These are phyloP conservation scores for Xylaria sp. DNA, from an alignment of 2,329 filamentous ascomycete genomes.

Conservation along the genomic window DNA sequence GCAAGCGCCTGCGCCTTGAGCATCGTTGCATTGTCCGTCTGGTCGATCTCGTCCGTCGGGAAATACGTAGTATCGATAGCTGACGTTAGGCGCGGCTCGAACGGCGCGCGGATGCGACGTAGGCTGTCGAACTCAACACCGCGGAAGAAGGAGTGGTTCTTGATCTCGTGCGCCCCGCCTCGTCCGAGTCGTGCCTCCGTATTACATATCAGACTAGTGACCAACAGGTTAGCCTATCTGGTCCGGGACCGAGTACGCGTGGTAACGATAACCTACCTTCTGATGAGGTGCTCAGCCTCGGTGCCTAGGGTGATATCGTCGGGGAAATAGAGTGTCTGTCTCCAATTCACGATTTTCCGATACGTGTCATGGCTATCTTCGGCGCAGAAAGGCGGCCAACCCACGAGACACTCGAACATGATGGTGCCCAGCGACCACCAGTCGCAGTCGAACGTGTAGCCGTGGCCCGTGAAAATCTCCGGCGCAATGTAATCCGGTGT, in stretches of 20 bases:
- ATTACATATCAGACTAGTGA: conserved; percentile 87
- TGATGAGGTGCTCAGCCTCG: conserved; percentile 91
- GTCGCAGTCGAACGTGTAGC: conserved; percentile 96
- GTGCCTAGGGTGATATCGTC: conserved; percentile 90
- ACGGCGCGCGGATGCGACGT: conserved; percentile 91
- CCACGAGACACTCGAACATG: conserved; percentile 99
- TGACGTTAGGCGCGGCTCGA: conserved; percentile 91
- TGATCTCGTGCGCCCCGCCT: conserved; percentile 90
- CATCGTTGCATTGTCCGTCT: conserved; percentile 90
- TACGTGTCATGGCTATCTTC: conserved; percentile 98
- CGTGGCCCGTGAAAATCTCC: conserved; percentile 96
- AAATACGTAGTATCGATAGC: conserved; percentile 98
- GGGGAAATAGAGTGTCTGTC: conserved; percentile 93
- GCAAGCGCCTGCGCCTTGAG: conserved; percentile 85
- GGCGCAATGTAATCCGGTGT: conserved; percentile 99
- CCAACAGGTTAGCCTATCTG: conserved; percentile 27
- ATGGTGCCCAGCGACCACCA: conserved; percentile 99
- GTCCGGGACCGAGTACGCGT: neutral
- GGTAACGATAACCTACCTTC: conserved; percentile 71
- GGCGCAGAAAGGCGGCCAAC: conserved; percentile 98
- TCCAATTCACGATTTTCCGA: conserved; percentile 99
- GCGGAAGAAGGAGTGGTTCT: conserved; percentile 93
- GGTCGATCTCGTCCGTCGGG: conserved; percentile 97
- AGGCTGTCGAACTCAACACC: conserved; percentile 95
- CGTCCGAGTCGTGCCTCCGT: conserved; percentile 91